Evolutionary conservation across 495 filamentous ascomycete genomes (phyloP).

Genomic region (Filosporella fistucella): DNA sequence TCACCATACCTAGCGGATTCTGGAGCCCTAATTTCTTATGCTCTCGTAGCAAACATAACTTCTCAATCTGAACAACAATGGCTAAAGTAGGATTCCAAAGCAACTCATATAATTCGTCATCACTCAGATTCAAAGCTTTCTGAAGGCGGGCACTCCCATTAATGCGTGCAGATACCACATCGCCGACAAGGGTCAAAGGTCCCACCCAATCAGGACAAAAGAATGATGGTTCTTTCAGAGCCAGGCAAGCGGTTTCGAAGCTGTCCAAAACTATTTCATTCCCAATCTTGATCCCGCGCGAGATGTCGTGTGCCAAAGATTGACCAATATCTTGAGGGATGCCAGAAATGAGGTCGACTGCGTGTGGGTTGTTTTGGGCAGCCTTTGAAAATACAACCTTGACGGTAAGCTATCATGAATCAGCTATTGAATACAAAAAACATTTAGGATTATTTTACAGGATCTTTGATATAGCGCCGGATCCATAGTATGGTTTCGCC

Average conservation of each 20-base stretch:
- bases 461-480: background rate
- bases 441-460: background rate
- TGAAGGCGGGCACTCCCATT: background rate
- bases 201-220: background rate
- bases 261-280: background rate
- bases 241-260: background rate
- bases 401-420: background rate
- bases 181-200: background rate
- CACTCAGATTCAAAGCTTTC: background rate
- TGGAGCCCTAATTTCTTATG: background rate
- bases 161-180: background rate
- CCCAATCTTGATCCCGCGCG: background rate
- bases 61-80: background rate
- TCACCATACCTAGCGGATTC: background rate
- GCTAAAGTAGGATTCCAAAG: background rate
- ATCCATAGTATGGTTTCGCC: background rate
- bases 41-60: background rate
- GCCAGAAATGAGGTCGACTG: background rate
- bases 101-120: slow-evolving; percentile 1
- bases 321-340: background rate
- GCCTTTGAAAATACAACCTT: background rate
- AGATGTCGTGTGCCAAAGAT: background rate
- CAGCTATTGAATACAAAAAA: background rate
- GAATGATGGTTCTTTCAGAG: slow-evolving; percentile 5
- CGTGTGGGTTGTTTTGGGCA: background rate